These are phyloP conservation scores for Guyanaporus albipodus DNA, from an alignment of 768 basidiomycete genomes.

Conservation along the genomic window DNA sequence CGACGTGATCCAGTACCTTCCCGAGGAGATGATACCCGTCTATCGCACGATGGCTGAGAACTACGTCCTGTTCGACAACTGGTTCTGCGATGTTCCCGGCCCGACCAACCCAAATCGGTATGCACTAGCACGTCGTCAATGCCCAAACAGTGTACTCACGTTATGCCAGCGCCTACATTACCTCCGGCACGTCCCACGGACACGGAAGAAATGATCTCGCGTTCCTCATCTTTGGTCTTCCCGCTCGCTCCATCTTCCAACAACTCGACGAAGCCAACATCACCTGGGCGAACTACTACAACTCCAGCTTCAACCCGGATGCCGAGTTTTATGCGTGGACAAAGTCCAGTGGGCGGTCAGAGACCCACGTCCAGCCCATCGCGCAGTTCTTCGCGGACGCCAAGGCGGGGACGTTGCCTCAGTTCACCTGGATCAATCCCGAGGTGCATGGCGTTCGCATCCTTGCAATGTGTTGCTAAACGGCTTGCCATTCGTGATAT, in stretches of 20 bases:
- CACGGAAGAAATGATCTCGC: constrained; percentile 18
- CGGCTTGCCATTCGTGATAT: too few relatives aligned
- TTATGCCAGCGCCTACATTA: constrained; percentile 27
- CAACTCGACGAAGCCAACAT: constrained; percentile 25
- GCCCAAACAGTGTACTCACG: too few relatives aligned
- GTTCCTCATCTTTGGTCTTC: constrained; percentile 18
- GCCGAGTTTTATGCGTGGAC: constrained; percentile 24
- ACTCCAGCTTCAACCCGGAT: constrained; percentile 26
- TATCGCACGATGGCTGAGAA: constrained; percentile 23
- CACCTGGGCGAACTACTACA: constrained; percentile 26
- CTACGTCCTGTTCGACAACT: constrained; percentile 21
- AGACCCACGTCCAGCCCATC: constrained; percentile 18
- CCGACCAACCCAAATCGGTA: constrained; percentile 28
- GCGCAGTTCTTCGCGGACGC: constrained; percentile 19
- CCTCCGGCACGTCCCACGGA: constrained; percentile 25
- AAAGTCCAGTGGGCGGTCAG: constrained; percentile 8
- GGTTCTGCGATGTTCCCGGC: constrained; percentile 26
- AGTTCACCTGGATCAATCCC: constrained; percentile 26
- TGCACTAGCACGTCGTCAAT: neutral
- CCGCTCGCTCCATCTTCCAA: constrained; percentile 27
- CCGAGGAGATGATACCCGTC: constrained; percentile 24
- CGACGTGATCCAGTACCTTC: constrained; percentile 19
- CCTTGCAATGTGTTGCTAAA: neutral
- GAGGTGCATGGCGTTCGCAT: constrained; percentile 13
- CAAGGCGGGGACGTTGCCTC: constrained; percentile 20